Base-by-base conservation (phyloP, 1,284 basidiomycete genomes). In the Boletus semigastroideus region DNA sequence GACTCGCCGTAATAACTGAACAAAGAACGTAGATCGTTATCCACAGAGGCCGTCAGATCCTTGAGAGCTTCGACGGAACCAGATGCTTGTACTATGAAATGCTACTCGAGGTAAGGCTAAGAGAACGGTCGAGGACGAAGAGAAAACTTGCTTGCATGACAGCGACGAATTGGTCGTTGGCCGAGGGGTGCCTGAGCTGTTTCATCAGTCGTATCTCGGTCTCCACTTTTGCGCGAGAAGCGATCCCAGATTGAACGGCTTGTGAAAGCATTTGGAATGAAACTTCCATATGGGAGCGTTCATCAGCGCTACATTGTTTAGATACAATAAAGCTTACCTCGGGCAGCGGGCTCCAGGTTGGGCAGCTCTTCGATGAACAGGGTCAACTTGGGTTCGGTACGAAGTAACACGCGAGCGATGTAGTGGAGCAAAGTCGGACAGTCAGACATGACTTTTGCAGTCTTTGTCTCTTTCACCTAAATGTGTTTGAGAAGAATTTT, bases 371-470 rank as follows among this genome's bases (percentile, higher is more conserved):
- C 87, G 9, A 91, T 78, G 70, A 94, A 95, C 13, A 79, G 78
- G 0, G 90, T 74, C 5, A 91, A 66, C 1, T 76, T 73, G 1
- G 87, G 80, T 62, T 94, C 85, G 12, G 77, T 79, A 40, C 83
- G 78, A 53, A 91, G 68, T n/a, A 96, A 74, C 6, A 90, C 77
- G 45, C 80, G 77, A 8, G 90, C 90, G 22, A 96, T 65, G 66
- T 93, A 96, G 68, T 97, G 93, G 25, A 97, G 74, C 22, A 97
- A 74, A 0, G 91, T 95, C 0, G 92, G 91, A 59, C 91, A 94
- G 2, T 83, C 82, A 0, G 79, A 49, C 0, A 80, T 78, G 0
- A 82, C 80, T 52, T 82, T 84, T 0, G 81, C 82, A 0, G 91
- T 89, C 71, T 84, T 90, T 1, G 89, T 95, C 59, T 96, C 93